Evolutionary conservation across 2,329 filamentous ascomycete species (phyloP).

Genomic region (Fusarium humuli): DNA sequence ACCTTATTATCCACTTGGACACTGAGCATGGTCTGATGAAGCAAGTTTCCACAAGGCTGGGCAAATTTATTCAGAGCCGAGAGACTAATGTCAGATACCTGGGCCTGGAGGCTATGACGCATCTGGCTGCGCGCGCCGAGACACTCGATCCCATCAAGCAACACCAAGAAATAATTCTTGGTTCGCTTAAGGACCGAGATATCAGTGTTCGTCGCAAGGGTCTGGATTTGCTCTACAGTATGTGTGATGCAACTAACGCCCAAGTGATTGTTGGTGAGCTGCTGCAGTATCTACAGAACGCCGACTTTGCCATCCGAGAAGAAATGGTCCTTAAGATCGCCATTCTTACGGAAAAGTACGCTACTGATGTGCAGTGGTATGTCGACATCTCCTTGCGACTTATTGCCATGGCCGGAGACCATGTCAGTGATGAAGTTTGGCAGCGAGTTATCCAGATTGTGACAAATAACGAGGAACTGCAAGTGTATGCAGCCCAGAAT

Average conservation of each 20-base stretch:
- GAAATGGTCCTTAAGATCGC: constrained; percentile 99
- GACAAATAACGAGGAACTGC: constrained; percentile 98
- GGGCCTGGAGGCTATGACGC: constrained; percentile 96
- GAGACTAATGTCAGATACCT: constrained; percentile 98
- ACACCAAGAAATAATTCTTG: constrained; percentile 95
- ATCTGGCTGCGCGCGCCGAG: constrained; percentile 92
- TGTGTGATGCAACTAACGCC: constrained; percentile 97
- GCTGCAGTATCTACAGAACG: constrained; percentile 92
- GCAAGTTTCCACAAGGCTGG: constrained; percentile 89
- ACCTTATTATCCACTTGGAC: constrained; percentile 96
- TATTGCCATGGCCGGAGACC: constrained; percentile 96
- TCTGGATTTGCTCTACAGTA: constrained; percentile 96
- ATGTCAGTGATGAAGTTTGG: constrained; percentile 99
- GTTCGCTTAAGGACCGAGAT: constrained; percentile 92
- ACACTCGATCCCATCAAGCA: constrained; percentile 98
- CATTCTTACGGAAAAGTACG: constrained; percentile 97
- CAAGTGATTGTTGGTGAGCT: constrained; percentile 93
- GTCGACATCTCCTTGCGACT: constrained; percentile 96
- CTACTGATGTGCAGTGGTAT: constrained; percentile 98
- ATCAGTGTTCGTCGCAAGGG: constrained; percentile 97
- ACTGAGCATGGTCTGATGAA: constrained; percentile 96
- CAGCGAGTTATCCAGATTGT: constrained; percentile 98
- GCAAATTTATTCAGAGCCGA: constrained; percentile 94
- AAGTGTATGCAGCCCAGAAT: constrained; percentile 95
- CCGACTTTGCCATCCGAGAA: constrained; percentile 97